Percentiles rank a stretch among this genome's conserved stretches.
phyloP scores from a whole-genome alignment of 345 rosid genomes.

The Eucalyptus cloeziana region DNA sequence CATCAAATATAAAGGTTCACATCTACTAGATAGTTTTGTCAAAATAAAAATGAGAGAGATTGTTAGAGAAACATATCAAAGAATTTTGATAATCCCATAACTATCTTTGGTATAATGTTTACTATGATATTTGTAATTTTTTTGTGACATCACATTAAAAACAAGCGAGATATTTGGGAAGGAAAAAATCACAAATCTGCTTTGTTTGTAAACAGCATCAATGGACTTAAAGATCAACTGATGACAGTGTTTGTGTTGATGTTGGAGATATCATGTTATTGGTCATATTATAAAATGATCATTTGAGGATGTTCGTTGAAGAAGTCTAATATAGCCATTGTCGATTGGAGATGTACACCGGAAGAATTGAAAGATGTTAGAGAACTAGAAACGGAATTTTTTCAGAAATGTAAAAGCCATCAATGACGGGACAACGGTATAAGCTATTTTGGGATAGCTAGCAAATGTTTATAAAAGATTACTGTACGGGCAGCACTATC shows the following conservation, averaged over 20 bases:
- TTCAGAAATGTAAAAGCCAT: neutral
- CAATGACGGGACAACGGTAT: neutral
- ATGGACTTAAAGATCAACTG: neutral
- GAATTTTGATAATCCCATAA: neutral
- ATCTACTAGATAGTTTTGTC: neutral
- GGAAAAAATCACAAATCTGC: neutral
- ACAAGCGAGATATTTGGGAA: neutral
- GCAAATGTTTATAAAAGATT: neutral
- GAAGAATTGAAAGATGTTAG: neutral
- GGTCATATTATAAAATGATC: neutral
- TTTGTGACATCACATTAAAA: neutral
- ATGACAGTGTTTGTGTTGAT: neutral
- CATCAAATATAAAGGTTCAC: neutral
- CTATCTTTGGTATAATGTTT: neutral
- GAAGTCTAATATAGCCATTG: neutral
- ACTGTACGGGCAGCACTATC: neutral
- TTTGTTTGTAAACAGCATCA: neutral
- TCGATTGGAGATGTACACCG: neutral
- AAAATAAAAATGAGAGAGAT: neutral
- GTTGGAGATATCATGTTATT: neutral
- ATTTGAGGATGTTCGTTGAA: neutral
- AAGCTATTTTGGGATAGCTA: neutral
- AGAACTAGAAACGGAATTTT: neutral
- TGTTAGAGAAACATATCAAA: neutral
- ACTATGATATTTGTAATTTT: neutral